These are phyloP conservation scores for Globisporangium radiosum DNA, from an alignment of 352 stramenopile species.

Conservation along the genomic window DNA sequence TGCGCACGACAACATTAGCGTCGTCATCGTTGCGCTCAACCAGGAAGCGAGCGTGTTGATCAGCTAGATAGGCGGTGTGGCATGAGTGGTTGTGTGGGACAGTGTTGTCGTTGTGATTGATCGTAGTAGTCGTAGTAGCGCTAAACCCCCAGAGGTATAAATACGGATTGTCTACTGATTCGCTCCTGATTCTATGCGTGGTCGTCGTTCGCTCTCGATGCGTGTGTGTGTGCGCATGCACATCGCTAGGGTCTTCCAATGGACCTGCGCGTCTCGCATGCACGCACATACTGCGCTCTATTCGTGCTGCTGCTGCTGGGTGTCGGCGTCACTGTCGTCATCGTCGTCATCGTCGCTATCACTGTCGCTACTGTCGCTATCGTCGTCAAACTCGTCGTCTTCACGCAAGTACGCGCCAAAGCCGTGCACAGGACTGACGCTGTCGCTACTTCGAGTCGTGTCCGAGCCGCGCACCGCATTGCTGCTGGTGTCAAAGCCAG, in stretches of 20 bases:
- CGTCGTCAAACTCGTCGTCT: slow-evolving; percentile 19
- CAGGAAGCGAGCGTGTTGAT: slow-evolving; percentile 26
- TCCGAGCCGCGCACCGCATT: not conserved
- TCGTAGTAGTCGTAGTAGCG: too few relatives aligned
- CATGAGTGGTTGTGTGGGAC: too few relatives aligned
- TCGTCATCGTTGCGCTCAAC: slow-evolving; percentile 84
- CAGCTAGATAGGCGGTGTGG: slow-evolving; percentile 2
- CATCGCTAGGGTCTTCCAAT: slow-evolving; percentile 10
- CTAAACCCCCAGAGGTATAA: too few relatives aligned
- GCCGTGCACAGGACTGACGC: not conserved
- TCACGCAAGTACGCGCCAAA: slow-evolving; percentile 9
- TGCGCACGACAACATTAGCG: slow-evolving; percentile 89
- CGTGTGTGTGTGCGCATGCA: not conserved
- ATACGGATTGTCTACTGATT: slow-evolving; percentile 1
- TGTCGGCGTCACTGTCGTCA: too few relatives aligned
- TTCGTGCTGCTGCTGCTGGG: slow-evolving; percentile 12
- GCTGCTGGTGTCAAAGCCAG: not conserved
- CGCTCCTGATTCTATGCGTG: slow-evolving; percentile 5
- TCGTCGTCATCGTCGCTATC: slow-evolving; percentile 4
- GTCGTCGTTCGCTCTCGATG: not conserved
- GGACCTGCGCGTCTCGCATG: slow-evolving; percentile 6
- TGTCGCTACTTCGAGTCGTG: not conserved
- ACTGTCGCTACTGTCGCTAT: slow-evolving; percentile 9
- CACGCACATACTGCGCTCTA: slow-evolving; percentile 17
- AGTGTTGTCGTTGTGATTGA: too few relatives aligned